Evolutionary conservation across 352 stramenopile species (phyloP).

Genomic region (Globisporangium barbulae): DNA sequence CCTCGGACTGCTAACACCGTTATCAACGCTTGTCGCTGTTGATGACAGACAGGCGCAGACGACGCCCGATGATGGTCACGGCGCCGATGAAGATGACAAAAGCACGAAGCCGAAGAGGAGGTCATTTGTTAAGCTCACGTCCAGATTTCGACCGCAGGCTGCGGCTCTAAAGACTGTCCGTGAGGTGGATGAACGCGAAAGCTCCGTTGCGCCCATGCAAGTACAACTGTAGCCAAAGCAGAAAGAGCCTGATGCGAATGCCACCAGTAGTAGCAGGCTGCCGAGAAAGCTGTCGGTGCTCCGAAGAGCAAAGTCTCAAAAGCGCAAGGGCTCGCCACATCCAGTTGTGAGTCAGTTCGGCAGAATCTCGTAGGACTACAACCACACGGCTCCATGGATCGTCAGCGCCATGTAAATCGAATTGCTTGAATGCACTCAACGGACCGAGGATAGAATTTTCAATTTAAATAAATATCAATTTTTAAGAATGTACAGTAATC

Average conservation of each 20-base stretch:
- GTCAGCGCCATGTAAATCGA: too few species aligned
- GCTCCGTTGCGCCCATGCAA: not conserved
- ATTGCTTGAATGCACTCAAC: too few species aligned
- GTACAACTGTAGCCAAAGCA: not conserved
- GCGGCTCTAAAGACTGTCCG: not conserved
- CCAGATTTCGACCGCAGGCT: not conserved
- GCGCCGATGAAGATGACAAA: not conserved
- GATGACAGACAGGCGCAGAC: not conserved
- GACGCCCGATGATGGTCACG: not conserved
- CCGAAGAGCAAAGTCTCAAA: not conserved
- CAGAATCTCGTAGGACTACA: too few species aligned
- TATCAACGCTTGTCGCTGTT: not conserved
- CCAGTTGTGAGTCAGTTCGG: too few species aligned
- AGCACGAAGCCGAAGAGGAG: not conserved
- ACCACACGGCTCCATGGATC: too few species aligned
- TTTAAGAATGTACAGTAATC: too few species aligned
- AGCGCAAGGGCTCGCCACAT: not conserved
- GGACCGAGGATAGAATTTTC: too few species aligned
- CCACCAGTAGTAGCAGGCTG: not conserved
- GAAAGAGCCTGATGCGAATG: not conserved
- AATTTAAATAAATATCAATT: too few species aligned
- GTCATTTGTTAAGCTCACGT: not conserved
- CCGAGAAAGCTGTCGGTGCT: constrained; percentile 3
- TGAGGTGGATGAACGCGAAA: not conserved
- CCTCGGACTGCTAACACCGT: constrained; percentile 15